Evolutionary conservation across 192 early-diverging fungal species (phyloP), one percentile per base, ranked within the genome.

Genomic region (Podochytrium sp.): DNA sequence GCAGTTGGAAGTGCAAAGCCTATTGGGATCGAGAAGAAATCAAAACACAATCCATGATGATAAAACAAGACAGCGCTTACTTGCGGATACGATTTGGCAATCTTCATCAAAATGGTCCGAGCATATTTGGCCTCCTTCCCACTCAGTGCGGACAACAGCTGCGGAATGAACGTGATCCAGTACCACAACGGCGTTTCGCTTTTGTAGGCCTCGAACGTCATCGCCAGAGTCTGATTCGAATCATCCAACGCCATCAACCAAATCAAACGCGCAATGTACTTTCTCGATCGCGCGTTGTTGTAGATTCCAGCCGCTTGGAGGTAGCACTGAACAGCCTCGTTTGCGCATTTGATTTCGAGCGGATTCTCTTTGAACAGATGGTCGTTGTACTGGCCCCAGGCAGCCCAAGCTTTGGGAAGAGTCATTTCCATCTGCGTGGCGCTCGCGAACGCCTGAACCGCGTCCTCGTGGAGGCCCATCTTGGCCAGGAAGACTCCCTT

Each of bases 121-220:
- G 94, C 91, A 82, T 84, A 82, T 41, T 63, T 68, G 32, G 93
- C 90, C 75, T 98, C 97, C 55, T 90, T 91, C 75, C 90, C 87
- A 7, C 87, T 80, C 23, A 99, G 83, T 0, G 91, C 89, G 1
- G 88, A 77, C 33, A 99, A 83, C 16, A 99, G 85, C 78, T 99
- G 96, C 2, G 98, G 97, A 57, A 99, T 96, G 71, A 98, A 97
- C 0, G 93, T 95, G 63, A 96, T 95, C 98, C 98, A 99, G 83
- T 97, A 96, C 97, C 95, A 98, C 14, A 92, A 86, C 18, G 94
- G 94, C 63, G 91, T 86, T 34, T 98, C 98, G 27, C 91, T 90
- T 70, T 96, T 97, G 86, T 93, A 97, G 1, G 86, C 86, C 55
- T 96, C 93, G 75, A 94, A 95, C 2, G 91, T 91, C 23, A 89